Evolutionary conservation across 2,329 filamentous ascomycete genomes (phyloP).

Genomic region (Juglanconis juglandina): DNA sequence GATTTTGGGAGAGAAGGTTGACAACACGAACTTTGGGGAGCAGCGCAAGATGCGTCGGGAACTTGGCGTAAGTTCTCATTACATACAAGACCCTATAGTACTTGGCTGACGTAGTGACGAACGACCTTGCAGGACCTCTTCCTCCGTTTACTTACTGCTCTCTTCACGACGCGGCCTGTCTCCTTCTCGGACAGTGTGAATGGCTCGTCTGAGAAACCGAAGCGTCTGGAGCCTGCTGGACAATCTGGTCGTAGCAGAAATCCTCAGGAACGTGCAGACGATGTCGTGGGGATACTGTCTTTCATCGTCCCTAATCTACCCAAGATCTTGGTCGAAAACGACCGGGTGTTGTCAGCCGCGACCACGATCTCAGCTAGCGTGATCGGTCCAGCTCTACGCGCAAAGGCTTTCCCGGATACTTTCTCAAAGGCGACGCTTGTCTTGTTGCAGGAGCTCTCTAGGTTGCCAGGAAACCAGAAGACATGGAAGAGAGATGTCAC

Average conservation of each 20-base stretch:
- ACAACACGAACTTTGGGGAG: conserved; percentile 96
- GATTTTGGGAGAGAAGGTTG: conserved; percentile 88
- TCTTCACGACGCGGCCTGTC: conserved; percentile 84
- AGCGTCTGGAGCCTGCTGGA: conserved; percentile 31
- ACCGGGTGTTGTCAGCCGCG: conserved; percentile 75
- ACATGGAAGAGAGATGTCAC: conserved; percentile 88
- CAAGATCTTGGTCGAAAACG: conserved; percentile 79
- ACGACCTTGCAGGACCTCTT: conserved; percentile 70
- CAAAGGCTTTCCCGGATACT: conserved; percentile 83
- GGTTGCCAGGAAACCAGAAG: conserved; percentile 77
- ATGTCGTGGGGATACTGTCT: conserved; percentile 76
- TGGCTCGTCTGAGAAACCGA: conserved; percentile 36
- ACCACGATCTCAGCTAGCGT: conserved; percentile 79
- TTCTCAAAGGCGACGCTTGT: conserved; percentile 68
- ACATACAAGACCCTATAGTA: not conserved
- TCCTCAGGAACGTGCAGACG: conserved; percentile 57
- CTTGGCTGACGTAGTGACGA: conserved; percentile 25
- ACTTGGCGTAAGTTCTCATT: conserved; percentile 63
- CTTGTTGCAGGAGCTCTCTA: conserved; percentile 73
- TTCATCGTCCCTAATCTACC: conserved; percentile 75
- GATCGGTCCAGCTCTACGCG: conserved; percentile 75
- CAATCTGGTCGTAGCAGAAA: conserved; percentile 30
- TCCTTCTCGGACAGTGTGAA: conserved; percentile 58
- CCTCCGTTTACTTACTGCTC: conserved; percentile 80
- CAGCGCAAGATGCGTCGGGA: conserved; percentile 89